Evolutionary conservation across 2,329 filamentous ascomycete genomes (phyloP), one percentile per base, ranked within the genome.

Genomic region (Fusarium sp.): DNA sequence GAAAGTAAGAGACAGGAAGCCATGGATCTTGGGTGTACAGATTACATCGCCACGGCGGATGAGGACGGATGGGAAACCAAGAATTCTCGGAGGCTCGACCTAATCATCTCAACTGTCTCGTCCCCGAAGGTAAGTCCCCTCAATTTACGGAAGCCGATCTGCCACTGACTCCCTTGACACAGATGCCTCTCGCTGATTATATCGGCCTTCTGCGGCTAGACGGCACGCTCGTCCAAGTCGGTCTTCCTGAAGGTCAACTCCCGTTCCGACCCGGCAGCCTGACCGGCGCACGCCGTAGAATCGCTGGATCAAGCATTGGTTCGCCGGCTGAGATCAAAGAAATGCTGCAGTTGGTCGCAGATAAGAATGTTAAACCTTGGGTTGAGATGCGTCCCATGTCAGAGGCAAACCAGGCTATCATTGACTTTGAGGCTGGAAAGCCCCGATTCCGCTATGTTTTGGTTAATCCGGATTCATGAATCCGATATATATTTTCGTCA

Each of bases 101-200:
- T 94, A 57, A 92, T 94, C 78, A 81, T 94, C 82, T 93, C 90
- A 84, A 91, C 90, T 6, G 91, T 92, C 63, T 92, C 90, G 77
- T 89, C 86, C 59, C 82, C 85, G 3, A 78, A 77, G 63, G 74
- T 76, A 62, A 3, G 8, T 9, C 8, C 28, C 1, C 28, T 28
- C 28, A 28, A 1, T 28, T 28, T 1, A 28, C 8, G 1, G 28
- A 28, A 28, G 28, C 28, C 8, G 8, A 28, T 28, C 28, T 28
- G 28, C 28, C 28, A 28, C 28, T 28, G 28, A 28, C 28, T 28
- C 8, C 1, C 28, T 28, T 9, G 28, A 28, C 8, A 3, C 15
- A 79, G 70, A 76, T 78, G 73, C 76, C 75, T 5, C 56, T 75
- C 10, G 38, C 65, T 1, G 54, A 70, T 8, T 78, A 78, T 20